These are phyloP conservation scores for Wickerhamomyces bovis DNA, from an alignment of 805 yeast species.

Conservation along the genomic window DNA sequence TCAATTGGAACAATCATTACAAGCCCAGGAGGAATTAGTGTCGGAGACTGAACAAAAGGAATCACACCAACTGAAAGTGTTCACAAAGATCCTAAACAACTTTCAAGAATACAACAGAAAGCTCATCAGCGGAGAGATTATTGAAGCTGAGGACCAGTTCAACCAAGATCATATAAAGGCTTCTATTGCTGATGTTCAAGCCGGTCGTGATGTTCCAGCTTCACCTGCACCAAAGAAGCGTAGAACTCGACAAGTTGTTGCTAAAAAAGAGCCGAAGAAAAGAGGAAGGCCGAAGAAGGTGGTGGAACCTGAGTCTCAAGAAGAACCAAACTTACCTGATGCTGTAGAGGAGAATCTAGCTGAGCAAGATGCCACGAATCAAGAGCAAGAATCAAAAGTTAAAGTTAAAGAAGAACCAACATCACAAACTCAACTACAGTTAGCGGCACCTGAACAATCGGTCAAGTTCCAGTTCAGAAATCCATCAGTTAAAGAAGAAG, in stretches of 20 bases:
- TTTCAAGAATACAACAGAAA: constrained; percentile 14
- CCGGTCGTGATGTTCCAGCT: neutral
- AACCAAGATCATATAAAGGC: constrained; percentile 12
- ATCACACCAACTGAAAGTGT: constrained; percentile 11
- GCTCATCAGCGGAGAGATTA: constrained; percentile 15
- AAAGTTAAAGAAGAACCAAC: neutral
- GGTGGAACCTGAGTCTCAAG: neutral
- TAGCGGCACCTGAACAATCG: constrained; percentile 4
- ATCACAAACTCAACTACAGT: neutral
- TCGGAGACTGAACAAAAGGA: constrained; percentile 7
- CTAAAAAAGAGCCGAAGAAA: neutral
- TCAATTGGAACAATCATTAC: neutral
- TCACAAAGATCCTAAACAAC: constrained; percentile 18
- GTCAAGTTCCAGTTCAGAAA: constrained; percentile 7
- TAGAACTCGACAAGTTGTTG: neutral
- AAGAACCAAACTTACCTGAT: neutral
- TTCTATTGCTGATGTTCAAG: constrained; percentile 2
- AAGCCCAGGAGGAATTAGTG: constrained; percentile 10
- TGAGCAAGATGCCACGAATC: neutral
- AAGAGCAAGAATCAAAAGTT: neutral
- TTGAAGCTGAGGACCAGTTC: constrained; percentile 15
- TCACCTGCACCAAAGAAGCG: constrained; percentile 1
- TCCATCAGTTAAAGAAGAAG: neutral
- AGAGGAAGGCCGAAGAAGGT: constrained; percentile 1
- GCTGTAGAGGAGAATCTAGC: no score